Evolutionary conservation across 257 asterid genomes (phyloP), one percentile per base, ranked within the genome.

Genomic region (Jaltomata sinuosa): DNA sequence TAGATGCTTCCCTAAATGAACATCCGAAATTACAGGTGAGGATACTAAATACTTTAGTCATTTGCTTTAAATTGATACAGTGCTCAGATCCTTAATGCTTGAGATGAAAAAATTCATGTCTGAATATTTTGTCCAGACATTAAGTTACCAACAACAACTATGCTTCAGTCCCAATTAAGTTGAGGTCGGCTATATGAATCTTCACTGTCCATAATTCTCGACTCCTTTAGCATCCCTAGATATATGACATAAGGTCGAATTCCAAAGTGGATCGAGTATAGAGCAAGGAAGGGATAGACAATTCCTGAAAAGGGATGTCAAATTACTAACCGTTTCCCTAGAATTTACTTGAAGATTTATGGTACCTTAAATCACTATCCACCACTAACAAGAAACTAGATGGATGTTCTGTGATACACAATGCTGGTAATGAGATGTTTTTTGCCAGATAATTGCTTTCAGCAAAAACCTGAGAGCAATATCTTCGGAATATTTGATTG

Each of bases 1-100:
- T 95, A 55, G 99, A 97, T 91, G 97, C 97, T 77, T 95, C 99
- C 52, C 69, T 83, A 36, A 97, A 97, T 71, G 99, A 97, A 83
- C 97, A 94, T 84, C 99, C 96, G 5, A 90, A 86, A 12, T 83
- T 96, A 88, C 93, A 90, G 96, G 99, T 91, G 78, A 83, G 22
- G 65, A 69, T 77, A 29, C 1, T 4, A 8, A 77, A 27, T 2
- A 77, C 45, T 49, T 77, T 27, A 16, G 18, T 49, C 82, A 4
- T 49, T 19, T 27, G 11, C 22, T 29, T 18, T 49, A 77, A 77
- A 16, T 27, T 49, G 82, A 77, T 77, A 38, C 40, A 9, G 10
- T 77, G 42, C 5, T 77, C 82, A 29, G 64, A 25, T 29, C 62
- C 14, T 77, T 29, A 4, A 47, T 47, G 40, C 11, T 76, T 47